phyloP scores from a whole-genome alignment of 345 rosid species.

The Firmiana major region DNA sequence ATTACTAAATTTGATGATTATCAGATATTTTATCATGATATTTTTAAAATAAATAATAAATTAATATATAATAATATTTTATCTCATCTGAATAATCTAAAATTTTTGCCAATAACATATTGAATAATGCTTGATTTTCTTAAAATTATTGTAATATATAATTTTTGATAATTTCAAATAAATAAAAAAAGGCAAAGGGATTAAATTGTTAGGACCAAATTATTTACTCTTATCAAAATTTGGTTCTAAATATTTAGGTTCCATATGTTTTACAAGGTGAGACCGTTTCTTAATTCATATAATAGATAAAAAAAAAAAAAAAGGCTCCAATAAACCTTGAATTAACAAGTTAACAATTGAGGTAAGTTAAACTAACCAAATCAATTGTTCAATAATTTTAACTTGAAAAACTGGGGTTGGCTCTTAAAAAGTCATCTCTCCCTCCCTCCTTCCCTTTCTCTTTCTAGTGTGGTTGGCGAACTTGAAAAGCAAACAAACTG shows the following conservation, averaged over 20 bases:
- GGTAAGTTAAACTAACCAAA: neutral
- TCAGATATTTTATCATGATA: neutral
- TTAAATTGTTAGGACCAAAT: too few species aligned
- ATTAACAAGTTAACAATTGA: neutral
- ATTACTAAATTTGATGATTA: neutral
- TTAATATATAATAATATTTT: too few species aligned
- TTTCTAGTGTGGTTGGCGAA: conserved; percentile 40
- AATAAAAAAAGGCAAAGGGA: too few species aligned
- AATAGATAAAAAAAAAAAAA: neutral
- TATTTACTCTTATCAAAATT: neutral
- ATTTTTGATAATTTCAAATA: too few species aligned
- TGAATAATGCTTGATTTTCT: too few species aligned
- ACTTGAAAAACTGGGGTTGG: conserved; percentile 7
- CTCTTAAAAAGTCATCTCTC: conserved; percentile 4
- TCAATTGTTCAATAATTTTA: conserved; percentile 2
- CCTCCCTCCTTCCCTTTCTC: conserved; percentile 11
- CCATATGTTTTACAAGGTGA: neutral
- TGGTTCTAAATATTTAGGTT: neutral
- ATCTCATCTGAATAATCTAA: too few species aligned
- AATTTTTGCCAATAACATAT: too few species aligned
- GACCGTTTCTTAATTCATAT: neutral
- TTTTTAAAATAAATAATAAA: too few species aligned
- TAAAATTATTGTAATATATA: too few species aligned
- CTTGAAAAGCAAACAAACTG: conserved; percentile 61
- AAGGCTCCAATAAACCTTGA: neutral